Evolutionary conservation across 2,329 filamentous ascomycete genomes (phyloP), one percentile per base, ranked within the genome.

Genomic region (Fusarium sublunatum): DNA sequence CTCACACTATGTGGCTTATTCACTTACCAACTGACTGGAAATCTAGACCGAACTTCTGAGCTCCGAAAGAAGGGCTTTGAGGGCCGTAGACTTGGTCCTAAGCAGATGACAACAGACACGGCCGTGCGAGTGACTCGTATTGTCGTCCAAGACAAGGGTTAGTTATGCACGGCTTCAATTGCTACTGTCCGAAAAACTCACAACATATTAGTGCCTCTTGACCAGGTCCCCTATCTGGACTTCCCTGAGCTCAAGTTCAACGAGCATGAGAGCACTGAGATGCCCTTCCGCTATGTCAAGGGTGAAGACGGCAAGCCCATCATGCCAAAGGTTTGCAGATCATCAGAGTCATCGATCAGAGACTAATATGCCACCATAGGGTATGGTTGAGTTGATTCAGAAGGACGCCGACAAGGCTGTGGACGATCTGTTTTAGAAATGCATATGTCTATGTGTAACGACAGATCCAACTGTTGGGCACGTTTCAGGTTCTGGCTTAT

Each of bases 51-150:
- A 61, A 99, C 95, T 5, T 94, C 91, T n/a, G 95, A 99, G 76
- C 81, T 99, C 70, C 88, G 95, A 48, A 93, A 92, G 77, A 97
- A 98, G 75, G 95, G 95, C 4, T 99, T 96, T 71, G 83, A 89
- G 55, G 93, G 94, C 55, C 88, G 95, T 49, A 86, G 95, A 55
- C 82, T 99, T 28, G 95, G 95, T 1, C 92, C 94, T 7, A 89
- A 93, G 70, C 95, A 99, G 78, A 97, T 99, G 94, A 98, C 95
- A 4, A 99, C 95, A 5, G 95, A 99, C 75, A 99, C 95, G 19
- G 95, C 95, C 5, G 95, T 97, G 46, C 86, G 95, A 67, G 94
- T 97, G 40, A 98, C 95, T 29, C 87, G 95, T 65, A 89, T 96
- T 69, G 91, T 98, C 6, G 88, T 93, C 10, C 91, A 96, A 72